These are phyloP conservation scores for Waltergamsia citrina DNA, from an alignment of 2,329 filamentous ascomycete genomes.

Conservation along the genomic window DNA sequence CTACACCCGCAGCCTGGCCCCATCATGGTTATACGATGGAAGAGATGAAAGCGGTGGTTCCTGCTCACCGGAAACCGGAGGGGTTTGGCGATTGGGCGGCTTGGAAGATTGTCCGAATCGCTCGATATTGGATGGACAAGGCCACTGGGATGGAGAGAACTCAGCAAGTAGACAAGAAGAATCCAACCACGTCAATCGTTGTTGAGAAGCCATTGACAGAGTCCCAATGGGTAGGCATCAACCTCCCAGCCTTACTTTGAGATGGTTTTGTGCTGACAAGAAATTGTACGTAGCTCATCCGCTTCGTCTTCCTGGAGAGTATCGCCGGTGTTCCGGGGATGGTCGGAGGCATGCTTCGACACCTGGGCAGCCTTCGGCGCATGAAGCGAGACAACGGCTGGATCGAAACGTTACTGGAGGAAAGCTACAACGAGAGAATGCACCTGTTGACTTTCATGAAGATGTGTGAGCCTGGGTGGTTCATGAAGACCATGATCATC, in stretches of 20 bases:
- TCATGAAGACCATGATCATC: constrained; percentile 89
- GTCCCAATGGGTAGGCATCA: constrained; percentile 60
- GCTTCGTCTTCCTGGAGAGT: constrained; percentile 89
- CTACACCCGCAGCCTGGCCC: constrained; percentile 57
- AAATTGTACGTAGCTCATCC: too few species aligned
- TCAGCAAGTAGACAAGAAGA: constrained; percentile 54
- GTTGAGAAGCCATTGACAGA: constrained; percentile 62
- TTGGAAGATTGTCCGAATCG: constrained; percentile 63
- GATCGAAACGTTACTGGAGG: constrained; percentile 88
- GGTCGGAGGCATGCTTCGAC: constrained; percentile 90
- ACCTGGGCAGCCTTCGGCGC: constrained; percentile 72
- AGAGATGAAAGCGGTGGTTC: constrained; percentile 65
- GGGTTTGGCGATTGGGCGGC: constrained; percentile 72
- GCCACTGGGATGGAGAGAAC: constrained; percentile 65
- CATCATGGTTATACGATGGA: constrained; percentile 67
- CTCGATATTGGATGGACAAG: constrained; percentile 73
- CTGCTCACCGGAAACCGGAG: constrained; percentile 68
- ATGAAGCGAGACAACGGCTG: constrained; percentile 93
- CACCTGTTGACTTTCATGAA: constrained; percentile 89
- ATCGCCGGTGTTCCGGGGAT: constrained; percentile 94
- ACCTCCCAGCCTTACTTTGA: neutral
- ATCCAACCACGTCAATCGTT: constrained; percentile 43
- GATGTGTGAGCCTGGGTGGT: constrained; percentile 63
- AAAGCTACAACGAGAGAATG: constrained; percentile 91
- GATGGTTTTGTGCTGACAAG: neutral